These are phyloP conservation scores for Brassica rapa DNA, from an alignment of 345 rosid species.

Conservation along the genomic window DNA sequence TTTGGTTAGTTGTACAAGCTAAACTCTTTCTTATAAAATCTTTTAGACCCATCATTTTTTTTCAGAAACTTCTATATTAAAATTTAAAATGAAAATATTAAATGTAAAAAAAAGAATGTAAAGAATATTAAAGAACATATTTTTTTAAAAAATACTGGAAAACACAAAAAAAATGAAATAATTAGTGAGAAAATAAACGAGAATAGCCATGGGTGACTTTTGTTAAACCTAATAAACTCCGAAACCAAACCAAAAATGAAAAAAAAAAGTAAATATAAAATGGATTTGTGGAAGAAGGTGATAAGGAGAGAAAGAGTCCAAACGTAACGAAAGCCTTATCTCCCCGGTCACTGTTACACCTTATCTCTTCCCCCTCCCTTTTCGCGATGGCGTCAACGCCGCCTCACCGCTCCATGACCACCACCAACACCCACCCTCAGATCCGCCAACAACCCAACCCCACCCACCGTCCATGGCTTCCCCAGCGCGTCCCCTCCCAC, in stretches of 20 bases:
- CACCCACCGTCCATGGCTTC: slow-evolving; percentile 44
- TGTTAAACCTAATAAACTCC: not conserved
- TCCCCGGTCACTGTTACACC: not conserved
- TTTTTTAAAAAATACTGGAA: not conserved
- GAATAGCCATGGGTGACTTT: not conserved
- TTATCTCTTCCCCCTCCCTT: not conserved
- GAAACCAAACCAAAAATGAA: not conserved
- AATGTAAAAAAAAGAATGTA: not conserved
- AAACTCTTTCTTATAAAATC: not conserved
- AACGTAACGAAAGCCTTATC: not conserved
- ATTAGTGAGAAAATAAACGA: not conserved
- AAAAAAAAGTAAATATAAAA: not conserved
- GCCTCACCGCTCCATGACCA: slow-evolving; percentile 71
- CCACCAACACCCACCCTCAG: slow-evolving; percentile 58
- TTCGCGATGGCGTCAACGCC: slow-evolving; percentile 87
- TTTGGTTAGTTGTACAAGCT: not conserved
- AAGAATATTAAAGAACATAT: not conserved
- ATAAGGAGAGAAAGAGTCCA: not conserved
- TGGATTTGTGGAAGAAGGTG: slow-evolving; percentile 2
- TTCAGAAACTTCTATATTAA: not conserved
- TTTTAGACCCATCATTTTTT: too few relatives aligned
- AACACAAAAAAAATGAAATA: not conserved
- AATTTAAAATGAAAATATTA: too few relatives aligned
- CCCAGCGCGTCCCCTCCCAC: slow-evolving; percentile 52
- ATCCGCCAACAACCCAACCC: slow-evolving; percentile 48